A percentile compares a stretch with the other conserved stretches of the same genome.
These are phyloP conservation scores for Neophaeococcomyces mojaviensis DNA, from an alignment of 2,329 filamentous ascomycete species.

Conservation along the genomic window DNA sequence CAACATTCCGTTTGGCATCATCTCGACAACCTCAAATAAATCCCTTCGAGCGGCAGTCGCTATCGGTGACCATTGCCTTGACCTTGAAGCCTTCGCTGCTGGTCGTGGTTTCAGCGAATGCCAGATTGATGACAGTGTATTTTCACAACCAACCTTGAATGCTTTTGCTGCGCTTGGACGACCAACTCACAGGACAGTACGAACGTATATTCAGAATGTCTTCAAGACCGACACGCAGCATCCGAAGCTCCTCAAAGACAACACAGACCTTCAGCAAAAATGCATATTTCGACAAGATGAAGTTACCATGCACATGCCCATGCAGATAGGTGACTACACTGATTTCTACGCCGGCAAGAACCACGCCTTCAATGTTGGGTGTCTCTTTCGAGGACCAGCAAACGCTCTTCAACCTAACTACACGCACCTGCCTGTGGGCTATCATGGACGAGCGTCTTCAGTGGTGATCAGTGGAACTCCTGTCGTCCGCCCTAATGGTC, in stretches of 20 bases:
- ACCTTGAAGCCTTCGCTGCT: constrained; percentile 56
- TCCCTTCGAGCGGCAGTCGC: constrained; percentile 60
- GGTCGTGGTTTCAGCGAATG: constrained; percentile 54
- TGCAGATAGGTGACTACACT: constrained; percentile 75
- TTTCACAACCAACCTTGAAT: constrained; percentile 60
- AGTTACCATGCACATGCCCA: constrained; percentile 62
- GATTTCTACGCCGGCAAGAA: constrained; percentile 78
- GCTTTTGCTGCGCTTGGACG: constrained; percentile 66
- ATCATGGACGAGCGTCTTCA: constrained; percentile 61
- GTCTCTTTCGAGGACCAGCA: constrained; percentile 62
- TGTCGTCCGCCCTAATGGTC: constrained; percentile 66
- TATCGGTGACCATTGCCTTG: constrained; percentile 64
- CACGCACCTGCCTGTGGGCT: constrained; percentile 70
- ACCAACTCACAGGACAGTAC: constrained; percentile 59
- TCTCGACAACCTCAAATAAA: constrained; percentile 53
- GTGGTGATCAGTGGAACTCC: constrained; percentile 49
- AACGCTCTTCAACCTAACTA: constrained; percentile 77
- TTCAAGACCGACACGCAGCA: constrained; percentile 53
- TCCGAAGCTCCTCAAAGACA: constrained; percentile 56
- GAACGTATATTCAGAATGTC: constrained; percentile 61
- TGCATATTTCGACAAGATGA: constrained; percentile 53
- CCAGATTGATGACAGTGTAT: constrained; percentile 52
- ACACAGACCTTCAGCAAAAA: constrained; percentile 48
- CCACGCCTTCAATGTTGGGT: constrained; percentile 63
- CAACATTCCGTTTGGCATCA: constrained; percentile 79